These are phyloP conservation scores for Amanita fuliginea DNA, from an alignment of 768 basidiomycete genomes.

Conservation along the genomic window DNA sequence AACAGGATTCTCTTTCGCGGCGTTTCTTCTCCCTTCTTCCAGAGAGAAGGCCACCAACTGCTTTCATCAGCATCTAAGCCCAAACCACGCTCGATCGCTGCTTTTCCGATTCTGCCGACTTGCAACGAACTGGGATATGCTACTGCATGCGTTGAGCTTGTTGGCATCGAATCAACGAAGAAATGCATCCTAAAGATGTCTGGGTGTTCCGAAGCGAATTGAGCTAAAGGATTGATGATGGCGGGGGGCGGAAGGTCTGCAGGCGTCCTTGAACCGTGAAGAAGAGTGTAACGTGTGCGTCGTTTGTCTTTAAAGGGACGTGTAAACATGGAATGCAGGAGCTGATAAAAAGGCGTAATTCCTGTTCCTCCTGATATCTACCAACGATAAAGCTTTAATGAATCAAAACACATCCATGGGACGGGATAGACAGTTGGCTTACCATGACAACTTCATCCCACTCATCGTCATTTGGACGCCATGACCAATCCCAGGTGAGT, in stretches of 20 bases:
- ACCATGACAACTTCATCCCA: conserved; percentile 84
- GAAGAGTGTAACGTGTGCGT: conserved; percentile 53
- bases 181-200: conserved; percentile 44
- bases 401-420: neutral
- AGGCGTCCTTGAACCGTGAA: conserved; percentile 57
- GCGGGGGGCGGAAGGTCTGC: conserved; percentile 59
- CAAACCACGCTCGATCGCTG: conserved; percentile 33
- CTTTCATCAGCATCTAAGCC: conserved; percentile 13
- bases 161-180: conserved; percentile 45
- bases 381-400: neutral
- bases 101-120: conserved; percentile 45
- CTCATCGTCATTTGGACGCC: conserved; percentile 20
- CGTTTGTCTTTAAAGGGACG: conserved; percentile 12
- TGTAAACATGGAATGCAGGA: conserved; percentile 47
- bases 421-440: conserved; percentile 8
- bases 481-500: conserved; percentile 46
- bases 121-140: conserved; percentile 17
- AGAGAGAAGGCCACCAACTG: conserved; percentile 27
- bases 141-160: conserved; percentile 14
- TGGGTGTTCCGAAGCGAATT: conserved; percentile 38
- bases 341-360: conserved; percentile 76
- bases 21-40: conserved; percentile 10
- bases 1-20: conserved; percentile 39
- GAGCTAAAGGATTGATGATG: conserved; percentile 42
- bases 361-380: conserved; percentile 87